Evolutionary conservation across 2,329 filamentous ascomycete species (phyloP).

Genomic region (Phaeophleospora eucalypticola): DNA sequence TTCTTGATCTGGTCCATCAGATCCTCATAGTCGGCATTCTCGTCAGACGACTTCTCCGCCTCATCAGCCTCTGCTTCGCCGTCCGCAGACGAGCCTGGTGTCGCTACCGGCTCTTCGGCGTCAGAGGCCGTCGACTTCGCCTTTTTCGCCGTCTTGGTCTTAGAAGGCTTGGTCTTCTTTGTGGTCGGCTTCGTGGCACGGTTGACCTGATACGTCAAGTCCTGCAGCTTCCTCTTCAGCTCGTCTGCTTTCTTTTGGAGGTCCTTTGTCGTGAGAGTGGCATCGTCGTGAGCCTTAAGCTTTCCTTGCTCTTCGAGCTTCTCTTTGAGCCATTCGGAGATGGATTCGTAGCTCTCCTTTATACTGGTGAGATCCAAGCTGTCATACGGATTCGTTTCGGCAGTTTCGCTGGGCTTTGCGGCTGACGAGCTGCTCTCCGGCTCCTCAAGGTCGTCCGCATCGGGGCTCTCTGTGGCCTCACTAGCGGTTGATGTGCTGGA

Average conservation of each 20-base stretch:
- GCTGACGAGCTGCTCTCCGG: conserved; percentile 49
- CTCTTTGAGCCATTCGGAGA: conserved; percentile 69
- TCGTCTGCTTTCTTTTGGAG: conserved; percentile 64
- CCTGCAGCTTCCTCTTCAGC: conserved; percentile 65
- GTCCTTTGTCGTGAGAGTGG: conserved; percentile 69
- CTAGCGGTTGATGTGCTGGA: conserved; percentile 44
- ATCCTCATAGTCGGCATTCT: not conserved
- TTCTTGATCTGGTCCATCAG: not conserved
- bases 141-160: conserved; percentile 12
- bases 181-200: conserved; percentile 15
- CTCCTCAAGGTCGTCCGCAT: conserved; percentile 75
- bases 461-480: conserved; percentile 27
- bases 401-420: conserved; percentile 34
- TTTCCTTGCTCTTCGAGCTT: conserved; percentile 67
- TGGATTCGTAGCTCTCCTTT: conserved; percentile 58
- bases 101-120: conserved; percentile 11
- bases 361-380: conserved; percentile 66
- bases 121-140: conserved; percentile 13
- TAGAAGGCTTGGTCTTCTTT: conserved; percentile 22
- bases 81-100: conserved; percentile 7
- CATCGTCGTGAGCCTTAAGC: conserved; percentile 66
- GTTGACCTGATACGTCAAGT: conserved; percentile 58
- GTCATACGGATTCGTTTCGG: conserved; percentile 61
- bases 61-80: not conserved
- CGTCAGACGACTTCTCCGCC: not conserved